These are phyloP conservation scores for Colletotrichum sp. DNA, from an alignment of 2,329 filamentous ascomycete species.

Conservation along the genomic window DNA sequence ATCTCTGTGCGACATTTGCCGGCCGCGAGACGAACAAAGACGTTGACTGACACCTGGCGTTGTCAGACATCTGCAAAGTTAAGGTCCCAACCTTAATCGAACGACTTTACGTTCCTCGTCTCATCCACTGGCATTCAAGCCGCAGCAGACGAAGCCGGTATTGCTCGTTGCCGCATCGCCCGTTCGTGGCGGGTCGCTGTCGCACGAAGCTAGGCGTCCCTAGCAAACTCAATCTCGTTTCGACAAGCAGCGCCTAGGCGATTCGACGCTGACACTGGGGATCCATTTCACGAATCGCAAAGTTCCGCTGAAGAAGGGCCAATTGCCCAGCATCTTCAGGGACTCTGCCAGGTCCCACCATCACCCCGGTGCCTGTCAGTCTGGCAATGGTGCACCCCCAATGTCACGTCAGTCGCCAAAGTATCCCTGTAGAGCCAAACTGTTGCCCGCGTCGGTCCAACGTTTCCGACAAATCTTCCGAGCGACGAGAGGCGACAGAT, in stretches of 20 bases:
- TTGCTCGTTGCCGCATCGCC: background rate
- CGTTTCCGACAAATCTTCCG: slow-evolving; percentile 13
- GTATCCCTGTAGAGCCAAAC: background rate
- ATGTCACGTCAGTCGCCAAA: slow-evolving; percentile 15
- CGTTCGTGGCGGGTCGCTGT: background rate
- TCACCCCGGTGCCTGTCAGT: slow-evolving; percentile 8
- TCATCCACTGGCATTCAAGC: background rate
- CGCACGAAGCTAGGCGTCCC: slow-evolving; percentile 2
- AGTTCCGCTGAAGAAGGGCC: slow-evolving; percentile 9
- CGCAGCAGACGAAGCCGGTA: background rate
- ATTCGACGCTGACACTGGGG: background rate
- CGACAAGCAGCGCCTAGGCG: background rate
- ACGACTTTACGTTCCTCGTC: background rate
- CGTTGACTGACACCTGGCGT: background rate
- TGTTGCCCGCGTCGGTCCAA: background rate
- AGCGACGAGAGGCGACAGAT: background rate
- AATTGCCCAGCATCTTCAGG: background rate
- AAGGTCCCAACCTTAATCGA: slow-evolving; percentile 13
- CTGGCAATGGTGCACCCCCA: slow-evolving; percentile 8
- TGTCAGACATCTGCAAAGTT: background rate
- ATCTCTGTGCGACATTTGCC: background rate
- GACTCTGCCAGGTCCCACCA: background rate
- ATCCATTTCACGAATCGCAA: slow-evolving; percentile 15
- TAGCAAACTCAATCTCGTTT: slow-evolving; percentile 23
- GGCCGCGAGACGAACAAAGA: background rate